Conservation (phyloP, 108 stramenopile species). For the Skeletonema costatum region DNA sequence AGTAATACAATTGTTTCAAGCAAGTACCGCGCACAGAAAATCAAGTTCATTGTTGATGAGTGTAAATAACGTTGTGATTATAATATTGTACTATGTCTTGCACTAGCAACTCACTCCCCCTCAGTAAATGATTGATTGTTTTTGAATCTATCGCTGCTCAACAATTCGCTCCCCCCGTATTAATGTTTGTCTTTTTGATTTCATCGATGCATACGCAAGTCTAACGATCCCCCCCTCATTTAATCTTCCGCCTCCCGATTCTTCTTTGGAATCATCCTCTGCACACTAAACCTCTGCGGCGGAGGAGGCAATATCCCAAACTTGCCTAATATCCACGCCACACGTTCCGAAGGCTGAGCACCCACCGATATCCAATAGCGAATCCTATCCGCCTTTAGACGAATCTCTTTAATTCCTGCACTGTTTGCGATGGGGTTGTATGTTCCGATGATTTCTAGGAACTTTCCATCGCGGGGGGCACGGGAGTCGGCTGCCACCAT, state of each 20-base stretch:
- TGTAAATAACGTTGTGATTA: too few species aligned
- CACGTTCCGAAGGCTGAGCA: constrained; percentile 94
- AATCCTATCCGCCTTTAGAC: constrained; percentile 92
- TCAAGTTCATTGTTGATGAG: too few species aligned
- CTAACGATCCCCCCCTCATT: neutral
- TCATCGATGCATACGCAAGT: neutral
- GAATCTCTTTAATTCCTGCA: constrained; percentile 95
- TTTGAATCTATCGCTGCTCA: neutral
- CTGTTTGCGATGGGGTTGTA: constrained; percentile 96
- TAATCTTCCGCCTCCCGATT: constrained; percentile 49
- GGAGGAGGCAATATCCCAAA: constrained; percentile 90
- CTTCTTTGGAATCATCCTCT: constrained; percentile 65
- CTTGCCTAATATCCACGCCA: constrained; percentile 96
- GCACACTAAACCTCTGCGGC: constrained; percentile 62
- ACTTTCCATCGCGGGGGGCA: constrained; percentile 93
- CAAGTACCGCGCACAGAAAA: too few species aligned
- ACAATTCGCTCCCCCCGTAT: too few species aligned
- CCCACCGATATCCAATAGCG: constrained; percentile 96
- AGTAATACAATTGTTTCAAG: too few species aligned
- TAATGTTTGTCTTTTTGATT: too few species aligned
- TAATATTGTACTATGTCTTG: neutral
- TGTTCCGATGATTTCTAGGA: constrained; percentile 91
- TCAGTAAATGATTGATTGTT: neutral
- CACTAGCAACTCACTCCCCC: neutral
- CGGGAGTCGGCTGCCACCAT: constrained; percentile 96